Percentiles rank a stretch among this genome's conserved stretches.
These are phyloP conservation scores for Annulohypoxylon nitens DNA, from an alignment of 495 filamentous ascomycete species.

Conservation along the genomic window DNA sequence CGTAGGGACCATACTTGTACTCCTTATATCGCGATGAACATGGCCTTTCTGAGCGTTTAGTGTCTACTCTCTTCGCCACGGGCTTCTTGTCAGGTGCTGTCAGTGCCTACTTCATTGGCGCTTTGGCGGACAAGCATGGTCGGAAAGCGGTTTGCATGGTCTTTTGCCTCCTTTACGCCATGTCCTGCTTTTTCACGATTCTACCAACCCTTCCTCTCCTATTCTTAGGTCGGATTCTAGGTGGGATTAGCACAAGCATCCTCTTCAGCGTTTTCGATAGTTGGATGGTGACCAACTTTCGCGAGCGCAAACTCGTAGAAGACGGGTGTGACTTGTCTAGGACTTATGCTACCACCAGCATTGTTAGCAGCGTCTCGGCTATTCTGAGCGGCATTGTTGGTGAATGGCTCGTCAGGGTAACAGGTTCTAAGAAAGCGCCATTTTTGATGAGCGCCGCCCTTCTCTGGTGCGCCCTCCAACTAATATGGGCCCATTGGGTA, in stretches of 20 bases:
- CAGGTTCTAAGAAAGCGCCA: slow-evolving; percentile 64
- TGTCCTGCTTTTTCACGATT: slow-evolving; percentile 64
- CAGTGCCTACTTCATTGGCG: slow-evolving; percentile 62
- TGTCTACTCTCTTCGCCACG: slow-evolving; percentile 64
- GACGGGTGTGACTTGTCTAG: slow-evolving; percentile 54
- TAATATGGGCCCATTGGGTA: slow-evolving; percentile 64
- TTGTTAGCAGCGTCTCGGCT: slow-evolving; percentile 65
- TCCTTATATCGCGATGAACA: slow-evolving; percentile 67
- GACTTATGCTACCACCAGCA: slow-evolving; percentile 65
- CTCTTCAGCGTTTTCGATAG: slow-evolving; percentile 69
- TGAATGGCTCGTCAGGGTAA: slow-evolving; percentile 54
- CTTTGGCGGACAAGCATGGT: slow-evolving; percentile 64
- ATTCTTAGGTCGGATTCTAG: slow-evolving; percentile 63
- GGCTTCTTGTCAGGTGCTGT: slow-evolving; percentile 66
- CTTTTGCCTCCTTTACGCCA: slow-evolving; percentile 64
- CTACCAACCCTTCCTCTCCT: slow-evolving; percentile 55
- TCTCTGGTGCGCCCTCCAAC: slow-evolving; percentile 55
- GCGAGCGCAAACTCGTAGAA: slow-evolving; percentile 49
- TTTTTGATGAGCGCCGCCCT: slow-evolving; percentile 60
- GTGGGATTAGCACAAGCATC: slow-evolving; percentile 67
- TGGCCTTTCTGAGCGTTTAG: slow-evolving; percentile 57
- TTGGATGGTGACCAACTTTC: slow-evolving; percentile 70
- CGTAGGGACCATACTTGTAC: slow-evolving; percentile 66
- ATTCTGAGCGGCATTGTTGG: slow-evolving; percentile 61
- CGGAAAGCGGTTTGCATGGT: slow-evolving; percentile 61